Evolutionary conservation across 2,329 filamentous ascomycete genomes (phyloP), one percentile per base, ranked within the genome.

Genomic region (Talaromyces sp.): DNA sequence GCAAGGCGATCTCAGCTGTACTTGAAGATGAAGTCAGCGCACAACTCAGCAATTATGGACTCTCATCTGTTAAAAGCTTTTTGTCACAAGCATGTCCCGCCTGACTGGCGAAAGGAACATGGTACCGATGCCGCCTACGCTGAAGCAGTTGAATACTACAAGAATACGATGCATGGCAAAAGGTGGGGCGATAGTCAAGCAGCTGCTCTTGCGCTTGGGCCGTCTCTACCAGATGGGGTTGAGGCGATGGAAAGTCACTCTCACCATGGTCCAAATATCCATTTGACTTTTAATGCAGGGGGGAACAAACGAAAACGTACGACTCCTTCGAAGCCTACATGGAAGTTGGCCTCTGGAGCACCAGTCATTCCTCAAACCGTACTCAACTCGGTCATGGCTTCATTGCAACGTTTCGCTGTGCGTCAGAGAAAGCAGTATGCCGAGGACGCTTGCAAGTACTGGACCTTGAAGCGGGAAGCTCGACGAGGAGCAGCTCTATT

Each of bases 391-490:
- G 92, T 99, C 24, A 91, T 97, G 70, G 87, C 87, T 52, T 91
- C 93, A 0, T 84, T 99, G 39, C 87, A 89, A 68, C 88, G 92
- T 57, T 98, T 98, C 75, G 87, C 87, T n/a, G 84, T 91, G 41
- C 87, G 90, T 35, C 96, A 95, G 74, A 88, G 93, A 61, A 97
- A 96, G 74, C 93, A 97, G 67, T 99, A 92, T 75, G 89, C 96
- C 2, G 90, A 92, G 65, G 94, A 97, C 76, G 91, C 91, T 1
- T 98, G 94, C 80, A 93, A 92, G 71, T 99, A 98, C 79, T 99
- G 95, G 95, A 98, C 95, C 0, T 79, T 99, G 68, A 99, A 99
- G 80, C 88, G 95, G 64, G 95, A 99, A 77, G 91, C 94, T 67
- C 88, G 95, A 39, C 86, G 95, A 66, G 95, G 95, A 56, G 95